Base-by-base conservation (phyloP, 169 alveolate species). In the Cryptosporidium parvum region DNA sequence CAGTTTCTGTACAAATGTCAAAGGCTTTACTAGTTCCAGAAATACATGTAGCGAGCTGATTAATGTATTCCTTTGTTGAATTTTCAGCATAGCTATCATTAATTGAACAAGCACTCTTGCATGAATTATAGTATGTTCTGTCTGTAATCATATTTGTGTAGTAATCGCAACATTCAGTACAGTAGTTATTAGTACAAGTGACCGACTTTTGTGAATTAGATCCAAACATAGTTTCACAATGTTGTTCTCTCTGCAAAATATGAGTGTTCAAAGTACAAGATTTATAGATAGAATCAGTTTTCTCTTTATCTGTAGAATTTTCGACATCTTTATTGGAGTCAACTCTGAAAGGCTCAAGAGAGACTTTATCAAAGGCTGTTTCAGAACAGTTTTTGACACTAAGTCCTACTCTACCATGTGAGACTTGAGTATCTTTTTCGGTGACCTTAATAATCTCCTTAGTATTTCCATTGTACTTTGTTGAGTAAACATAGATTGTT, bases 161-260 rank as follows among this genome's bases (percentile, higher is more conserved):
- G 44, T 85, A 92, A 58, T 85, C 69, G 85, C 94, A 92, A 42
- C 94, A 92, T 62, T 89, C 92, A 31, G 93, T 18, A 67, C 94
- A 92, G 87, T 85, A 92, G 80, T 91, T 85, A 42, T 44, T 52
- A 3, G 84, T 56, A 65, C 94, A 92, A 26, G 85, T 67, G 14
- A 37, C 14, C 21, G 72, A 92, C 58, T 85, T 68, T 39, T 62
- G 89, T 26, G 52, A 26, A 12, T 85, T 45, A 23, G 61, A 29
- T 65, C 70, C 72, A 21, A n/a, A 69, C 71, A 85, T 86, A 84
- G 91, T 86, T n/a, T 75, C 80, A 42, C 61, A 69, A 65, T 92
- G 92, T 39, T 85, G 85, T 18, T 92, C 86, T 73, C 94, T 70
- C 73, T 93, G 85, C 42, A 71, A 39, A 16, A 61, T 37, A 21